Evolutionary conservation across 805 yeast genomes (phyloP), one percentile per base, ranked within the genome.

Genomic region (Spathaspora passalidarum): DNA sequence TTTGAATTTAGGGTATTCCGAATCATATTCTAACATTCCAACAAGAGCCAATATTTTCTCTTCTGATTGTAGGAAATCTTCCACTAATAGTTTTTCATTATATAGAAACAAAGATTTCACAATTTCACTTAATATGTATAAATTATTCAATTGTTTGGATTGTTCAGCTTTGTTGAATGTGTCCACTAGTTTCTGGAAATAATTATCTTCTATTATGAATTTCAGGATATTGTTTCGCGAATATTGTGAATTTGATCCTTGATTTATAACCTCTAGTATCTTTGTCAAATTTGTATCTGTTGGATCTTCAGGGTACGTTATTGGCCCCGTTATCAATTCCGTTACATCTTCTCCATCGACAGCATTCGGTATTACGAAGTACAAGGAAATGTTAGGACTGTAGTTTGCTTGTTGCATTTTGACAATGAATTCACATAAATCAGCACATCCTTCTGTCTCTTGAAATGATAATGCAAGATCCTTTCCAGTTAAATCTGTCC

Each of bases 391-490:
- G 40, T 76, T 76, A 5, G 78, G 86, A 61, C 79, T 87, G 44
- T 73, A 56, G 43, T 55, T 59, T 37, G 70, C 75, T 53, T 78
- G 80, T 57, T 86, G 92, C 1, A 82, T 82, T 44, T 75, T 75
- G 16, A 87, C 78, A 20, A 91, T 75, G 59, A 89, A 91, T 42
- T 88, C 92, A 61, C 96, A 89, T 38, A 91, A 58, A 5, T 82
- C 79, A 10, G 87, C 79, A 63, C 99, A 92, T 0, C 97, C 98
- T 39, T 84, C 86, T 29, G 88, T 82, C 56, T 90, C 97, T 63
- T 92, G 97, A 63, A 92, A 92, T 39, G 95, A 86, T 19, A 92
- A 72, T 1, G 98, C 98, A 51, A 88, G 80, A 62, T 89, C 96
- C 44, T 75, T 76, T 4, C 75, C 76, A 6, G 84, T 81, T 16